These are phyloP conservation scores for Debaryomyces coudertii DNA, from an alignment of 1,139 yeast species.

Conservation along the genomic window DNA sequence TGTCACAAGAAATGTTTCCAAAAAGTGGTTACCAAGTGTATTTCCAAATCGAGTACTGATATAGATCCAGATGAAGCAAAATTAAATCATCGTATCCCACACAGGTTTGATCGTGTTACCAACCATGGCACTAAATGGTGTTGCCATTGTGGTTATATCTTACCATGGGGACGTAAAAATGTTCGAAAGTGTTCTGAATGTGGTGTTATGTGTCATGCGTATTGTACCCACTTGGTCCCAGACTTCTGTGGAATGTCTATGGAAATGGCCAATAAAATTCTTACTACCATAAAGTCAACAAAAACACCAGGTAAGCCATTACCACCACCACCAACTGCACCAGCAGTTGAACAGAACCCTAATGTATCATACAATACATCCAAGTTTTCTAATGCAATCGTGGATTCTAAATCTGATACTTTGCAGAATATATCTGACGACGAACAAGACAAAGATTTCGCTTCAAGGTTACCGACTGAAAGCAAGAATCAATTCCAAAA, in stretches of 20 bases:
- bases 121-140: constrained; percentile 99
- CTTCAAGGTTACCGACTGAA: constrained; percentile 39
- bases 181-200: constrained; percentile 96
- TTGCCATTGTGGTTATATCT: constrained; percentile 95
- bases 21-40: constrained; percentile 94
- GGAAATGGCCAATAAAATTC: constrained; percentile 92
- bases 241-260: constrained; percentile 98
- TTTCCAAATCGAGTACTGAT: constrained; percentile 86
- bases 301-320: constrained; percentile 43
- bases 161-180: constrained; percentile 93
- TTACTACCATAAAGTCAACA: constrained; percentile 82
- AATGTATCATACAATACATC: background rate
- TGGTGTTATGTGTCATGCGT: constrained; percentile 91
- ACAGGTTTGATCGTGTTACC: constrained; percentile 85
- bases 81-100: constrained; percentile 95
- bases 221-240: constrained; percentile 92
- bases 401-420: constrained; percentile 14
- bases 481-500: constrained; percentile 36
- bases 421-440: constrained; percentile 27
- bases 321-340: constrained; percentile 12
- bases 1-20: constrained; percentile 95
- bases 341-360: constrained; percentile 1
- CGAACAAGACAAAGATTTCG: constrained; percentile 28
- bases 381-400: constrained; percentile 14
- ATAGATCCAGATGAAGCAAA: constrained; percentile 80